Base-by-base conservation (phyloP, 805 yeast species). In the Candida ponderosae region DNA sequence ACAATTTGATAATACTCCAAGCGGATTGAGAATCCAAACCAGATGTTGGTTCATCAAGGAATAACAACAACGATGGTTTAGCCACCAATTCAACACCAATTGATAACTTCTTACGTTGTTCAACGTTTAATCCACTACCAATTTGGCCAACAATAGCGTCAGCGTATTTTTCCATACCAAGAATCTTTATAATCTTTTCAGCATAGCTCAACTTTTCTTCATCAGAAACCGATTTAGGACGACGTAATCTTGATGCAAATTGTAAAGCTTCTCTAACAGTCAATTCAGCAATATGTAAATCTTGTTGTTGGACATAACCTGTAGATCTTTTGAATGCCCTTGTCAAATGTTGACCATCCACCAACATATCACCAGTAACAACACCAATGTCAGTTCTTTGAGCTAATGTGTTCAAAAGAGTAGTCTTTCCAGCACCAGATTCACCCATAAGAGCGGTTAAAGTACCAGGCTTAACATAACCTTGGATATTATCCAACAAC, bases 401-500 rank as follows among this genome's bases (percentile, higher is more conserved):
- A 32, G 79, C 72, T 39, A 74, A 57, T 15, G 66, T 66, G 52
- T 74, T 74, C 46, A 74, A 60, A 36, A 74, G 54, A 11, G 79
- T 74, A 13, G 79, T 74, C 47, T 74, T 74, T 50, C 80, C 79
- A 21, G 78, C 78, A 53, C 79, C 79, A 14, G 79, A 71, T 33
- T 72, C 77, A 45, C 79, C 79, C 77, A 74, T 72, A 20, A 74
- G 54, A 9, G 71, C 74, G 21, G 73, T 68, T 43, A 69, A 53
- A 10, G 79, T 76, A 38, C 87, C 87, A 10, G 85, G 83, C 51
- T 74, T 72, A 40, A 78, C 82, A 68, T 75, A 80, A 21, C 87
- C 87, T 45, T 72, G 73, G 17, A 68, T 68, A 42, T 64, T 58
- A 40, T 66, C 62, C 30, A 72, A 75, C 75, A 20, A 73, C 56